Evolutionary conservation across 2,329 filamentous ascomycete species (phyloP).

Genomic region (Xenoacremonium recifei): DNA sequence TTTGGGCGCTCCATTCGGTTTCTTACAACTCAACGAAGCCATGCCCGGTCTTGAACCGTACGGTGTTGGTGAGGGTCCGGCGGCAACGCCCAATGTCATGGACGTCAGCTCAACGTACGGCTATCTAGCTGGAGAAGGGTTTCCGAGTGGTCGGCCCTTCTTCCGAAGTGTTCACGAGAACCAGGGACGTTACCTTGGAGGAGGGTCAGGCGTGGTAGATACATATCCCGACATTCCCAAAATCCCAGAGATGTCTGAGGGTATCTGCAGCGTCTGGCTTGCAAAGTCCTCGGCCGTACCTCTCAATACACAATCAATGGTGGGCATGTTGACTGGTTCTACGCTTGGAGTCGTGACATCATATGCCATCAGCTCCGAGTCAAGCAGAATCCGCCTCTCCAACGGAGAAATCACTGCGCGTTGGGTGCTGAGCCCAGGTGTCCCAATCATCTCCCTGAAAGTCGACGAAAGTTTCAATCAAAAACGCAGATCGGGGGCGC

Average conservation of each 20-base stretch:
- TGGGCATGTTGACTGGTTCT: constrained; percentile 82
- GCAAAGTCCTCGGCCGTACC: constrained; percentile 77
- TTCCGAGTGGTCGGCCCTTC: constrained; percentile 77
- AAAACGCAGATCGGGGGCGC: constrained; percentile 65
- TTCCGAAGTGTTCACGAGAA: constrained; percentile 74
- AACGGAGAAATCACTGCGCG: constrained; percentile 80
- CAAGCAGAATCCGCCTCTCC: constrained; percentile 59
- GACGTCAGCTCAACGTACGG: constrained; percentile 86
- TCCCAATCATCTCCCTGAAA: constrained; percentile 81
- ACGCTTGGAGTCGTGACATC: constrained; percentile 79
- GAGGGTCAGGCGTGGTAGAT: constrained; percentile 58
- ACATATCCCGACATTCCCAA: constrained; percentile 74
- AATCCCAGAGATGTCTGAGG: constrained; percentile 67
- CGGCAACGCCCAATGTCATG: constrained; percentile 81
- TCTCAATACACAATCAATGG: constrained; percentile 68
- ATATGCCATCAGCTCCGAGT: constrained; percentile 68
- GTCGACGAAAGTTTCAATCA: constrained; percentile 80
- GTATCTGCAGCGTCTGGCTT: constrained; percentile 82
- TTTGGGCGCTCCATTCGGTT: constrained; percentile 69
- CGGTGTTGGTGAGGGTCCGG: constrained; percentile 75
- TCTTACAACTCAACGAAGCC: constrained; percentile 75
- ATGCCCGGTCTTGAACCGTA: constrained; percentile 72
- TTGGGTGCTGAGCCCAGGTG: constrained; percentile 89
- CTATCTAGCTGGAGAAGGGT: constrained; percentile 81
- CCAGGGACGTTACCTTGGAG: constrained; percentile 70